These are phyloP conservation scores for Domatiomyces globalis DNA, from an alignment of 2,329 filamentous ascomycete species.

Conservation along the genomic window DNA sequence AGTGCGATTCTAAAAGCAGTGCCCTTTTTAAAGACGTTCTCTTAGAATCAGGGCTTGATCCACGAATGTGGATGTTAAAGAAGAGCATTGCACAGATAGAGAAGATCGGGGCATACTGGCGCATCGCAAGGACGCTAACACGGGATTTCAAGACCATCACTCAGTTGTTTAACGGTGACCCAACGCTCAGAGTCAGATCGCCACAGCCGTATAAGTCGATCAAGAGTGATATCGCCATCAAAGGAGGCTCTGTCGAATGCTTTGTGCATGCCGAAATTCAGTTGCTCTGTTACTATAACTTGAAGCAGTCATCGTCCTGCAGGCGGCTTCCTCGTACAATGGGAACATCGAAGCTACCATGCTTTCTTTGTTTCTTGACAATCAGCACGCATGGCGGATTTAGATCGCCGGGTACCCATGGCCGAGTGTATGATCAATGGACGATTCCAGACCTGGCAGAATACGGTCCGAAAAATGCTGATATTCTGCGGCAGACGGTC, in stretches of 20 bases:
- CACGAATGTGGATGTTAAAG: conserved; percentile 5
- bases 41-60: conserved; percentile 1
- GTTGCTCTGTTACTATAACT: conserved; percentile 14
- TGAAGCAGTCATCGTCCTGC: neutral
- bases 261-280: conserved; percentile 18
- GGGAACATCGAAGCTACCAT: conserved; percentile 17
- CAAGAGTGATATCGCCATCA: conserved; percentile 2
- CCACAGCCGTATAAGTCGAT: conserved; percentile 4
- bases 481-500: conserved; percentile 1
- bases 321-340: conserved; percentile 7
- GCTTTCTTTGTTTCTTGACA: conserved; percentile 18
- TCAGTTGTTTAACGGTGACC: neutral
- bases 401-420: conserved; percentile 11
- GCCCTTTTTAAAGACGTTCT: conserved; percentile 2
- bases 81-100: conserved; percentile 11
- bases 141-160: conserved; percentile 1
- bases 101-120: conserved; percentile 12
- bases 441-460: conserved; percentile 14
- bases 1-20: neutral
- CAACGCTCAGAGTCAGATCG: conserved; percentile 5
- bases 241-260: conserved; percentile 1
- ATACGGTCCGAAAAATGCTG: conserved; percentile 2
- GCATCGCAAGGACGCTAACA: conserved; percentile 6
- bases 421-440: conserved; percentile 17
- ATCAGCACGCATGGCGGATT: conserved; percentile 10